These are phyloP conservation scores for Cryptococcus jaspeensis DNA, from an alignment of 1,284 basidiomycete species.

Conservation along the genomic window DNA sequence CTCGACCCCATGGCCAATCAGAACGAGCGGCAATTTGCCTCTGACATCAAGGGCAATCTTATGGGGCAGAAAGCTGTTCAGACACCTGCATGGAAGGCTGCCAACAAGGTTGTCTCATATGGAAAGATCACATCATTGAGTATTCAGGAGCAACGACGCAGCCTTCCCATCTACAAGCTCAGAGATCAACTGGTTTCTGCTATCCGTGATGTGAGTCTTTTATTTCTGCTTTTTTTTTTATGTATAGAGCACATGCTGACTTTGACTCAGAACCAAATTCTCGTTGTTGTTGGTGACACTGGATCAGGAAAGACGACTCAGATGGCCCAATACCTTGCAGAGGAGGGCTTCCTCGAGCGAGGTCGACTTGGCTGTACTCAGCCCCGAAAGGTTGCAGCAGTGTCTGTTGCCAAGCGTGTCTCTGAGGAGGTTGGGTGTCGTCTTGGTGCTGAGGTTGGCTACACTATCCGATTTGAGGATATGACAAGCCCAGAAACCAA, in stretches of 20 bases:
- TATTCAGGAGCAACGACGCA: conserved; percentile 90
- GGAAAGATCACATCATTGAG: conserved; percentile 83
- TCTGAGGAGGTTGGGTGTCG: conserved; percentile 96
- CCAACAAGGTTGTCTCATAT: conserved; percentile 96
- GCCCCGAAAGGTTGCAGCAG: conserved; percentile 96
- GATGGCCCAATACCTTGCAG: conserved; percentile 90
- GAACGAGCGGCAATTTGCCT: conserved; percentile 83
- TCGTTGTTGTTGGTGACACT: conserved; percentile 90
- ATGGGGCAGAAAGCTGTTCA: conserved; percentile 73
- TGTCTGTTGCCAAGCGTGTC: conserved; percentile 99
- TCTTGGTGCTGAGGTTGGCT: conserved; percentile 95
- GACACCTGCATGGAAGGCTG: conserved; percentile 86
- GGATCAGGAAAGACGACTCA: conserved; percentile 92
- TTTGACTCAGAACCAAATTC: conserved; percentile 79
- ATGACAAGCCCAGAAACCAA: conserved; percentile 95
- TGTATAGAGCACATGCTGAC: no score
- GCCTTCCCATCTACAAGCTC: conserved; percentile 92
- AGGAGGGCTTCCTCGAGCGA: conserved; percentile 79
- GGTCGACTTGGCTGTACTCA: conserved; percentile 96
- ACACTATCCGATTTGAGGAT: conserved; percentile 99
- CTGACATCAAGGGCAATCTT: conserved; percentile 82
- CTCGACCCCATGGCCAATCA: conserved; percentile 95
- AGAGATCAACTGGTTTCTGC: conserved; percentile 89
- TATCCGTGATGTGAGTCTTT: conserved; percentile 70
- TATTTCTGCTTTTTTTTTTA: no score